Conservation (phyloP, 169 alveolate species). For the Plasmodium adleri region DNA sequence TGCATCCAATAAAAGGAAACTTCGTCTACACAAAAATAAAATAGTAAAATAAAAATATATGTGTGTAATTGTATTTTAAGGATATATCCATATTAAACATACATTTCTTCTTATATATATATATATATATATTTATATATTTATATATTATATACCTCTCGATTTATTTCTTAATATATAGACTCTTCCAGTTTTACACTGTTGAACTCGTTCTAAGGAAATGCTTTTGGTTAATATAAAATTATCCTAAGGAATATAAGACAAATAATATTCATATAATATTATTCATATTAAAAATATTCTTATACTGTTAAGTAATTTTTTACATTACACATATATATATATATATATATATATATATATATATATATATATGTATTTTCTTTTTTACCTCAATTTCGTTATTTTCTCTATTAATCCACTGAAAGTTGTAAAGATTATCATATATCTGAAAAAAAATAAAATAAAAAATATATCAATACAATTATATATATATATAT, state of each 20-base stretch:
- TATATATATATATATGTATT: not conserved
- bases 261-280: not conserved
- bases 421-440: conserved; percentile 68
- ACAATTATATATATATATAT: too few relatives aligned
- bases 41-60: not conserved
- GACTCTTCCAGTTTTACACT: conserved; percentile 74
- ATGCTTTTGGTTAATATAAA: conserved; percentile 60
- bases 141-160: conserved; percentile 18
- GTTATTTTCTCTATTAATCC: conserved; percentile 75
- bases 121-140: not conserved
- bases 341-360: not conserved
- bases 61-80: too few relatives aligned
- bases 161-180: conserved; percentile 63
- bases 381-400: conserved; percentile 67
- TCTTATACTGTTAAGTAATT: too few relatives aligned
- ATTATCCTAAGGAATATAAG: conserved; percentile 30
- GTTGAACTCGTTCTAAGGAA: conserved; percentile 53
- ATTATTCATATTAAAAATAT: not conserved
- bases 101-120: not conserved
- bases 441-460: conserved; percentile 30
- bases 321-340: not conserved
- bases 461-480: too few relatives aligned
- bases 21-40: conserved; percentile 40
- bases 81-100: too few relatives aligned
- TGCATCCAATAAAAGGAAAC: conserved; percentile 73